These are phyloP conservation scores for Pseudopyrenochaeta lycopersici DNA, from an alignment of 2,329 filamentous ascomycete genomes.

Conservation along the genomic window DNA sequence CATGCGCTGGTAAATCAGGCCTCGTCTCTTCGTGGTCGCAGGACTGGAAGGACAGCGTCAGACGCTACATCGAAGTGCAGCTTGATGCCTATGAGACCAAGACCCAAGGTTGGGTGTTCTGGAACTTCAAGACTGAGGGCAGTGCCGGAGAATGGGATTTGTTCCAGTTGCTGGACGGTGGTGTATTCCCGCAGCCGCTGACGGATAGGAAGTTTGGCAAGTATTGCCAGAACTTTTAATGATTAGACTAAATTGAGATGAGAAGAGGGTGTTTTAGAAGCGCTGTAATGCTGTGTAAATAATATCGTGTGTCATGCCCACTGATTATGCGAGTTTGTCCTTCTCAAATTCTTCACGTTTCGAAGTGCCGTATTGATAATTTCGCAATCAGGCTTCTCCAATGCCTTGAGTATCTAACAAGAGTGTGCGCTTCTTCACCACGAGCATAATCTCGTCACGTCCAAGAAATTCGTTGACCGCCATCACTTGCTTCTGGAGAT, in stretches of 20 bases:
- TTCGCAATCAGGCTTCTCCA: too few relatives aligned
- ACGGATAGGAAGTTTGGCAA: slow-evolving; percentile 37
- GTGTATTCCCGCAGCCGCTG: slow-evolving; percentile 58
- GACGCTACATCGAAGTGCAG: slow-evolving; percentile 64
- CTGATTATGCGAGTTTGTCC: too few relatives aligned
- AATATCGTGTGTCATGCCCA: too few relatives aligned
- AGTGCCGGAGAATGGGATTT: slow-evolving; percentile 63
- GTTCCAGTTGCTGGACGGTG: slow-evolving; percentile 58
- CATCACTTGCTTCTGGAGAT: too few relatives aligned
- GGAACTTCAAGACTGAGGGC: slow-evolving; percentile 66
- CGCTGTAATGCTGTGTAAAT: neutral
- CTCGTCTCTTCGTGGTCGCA: slow-evolving; percentile 59
- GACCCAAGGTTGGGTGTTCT: slow-evolving; percentile 64
- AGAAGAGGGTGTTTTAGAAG: neutral
- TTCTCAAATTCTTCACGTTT: too few relatives aligned
- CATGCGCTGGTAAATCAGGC: slow-evolving; percentile 62
- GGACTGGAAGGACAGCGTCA: slow-evolving; percentile 55
- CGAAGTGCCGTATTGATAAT: too few relatives aligned
- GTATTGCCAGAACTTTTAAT: slow-evolving; percentile 32
- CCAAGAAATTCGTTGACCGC: too few relatives aligned
- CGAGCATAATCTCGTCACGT: too few relatives aligned
- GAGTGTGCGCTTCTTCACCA: too few relatives aligned
- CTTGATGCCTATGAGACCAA: slow-evolving; percentile 61
- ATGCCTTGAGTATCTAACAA: too few relatives aligned
- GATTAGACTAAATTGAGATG: neutral